phyloP scores from a whole-genome alignment of 257 asterid species.

The Ballota nigra region DNA sequence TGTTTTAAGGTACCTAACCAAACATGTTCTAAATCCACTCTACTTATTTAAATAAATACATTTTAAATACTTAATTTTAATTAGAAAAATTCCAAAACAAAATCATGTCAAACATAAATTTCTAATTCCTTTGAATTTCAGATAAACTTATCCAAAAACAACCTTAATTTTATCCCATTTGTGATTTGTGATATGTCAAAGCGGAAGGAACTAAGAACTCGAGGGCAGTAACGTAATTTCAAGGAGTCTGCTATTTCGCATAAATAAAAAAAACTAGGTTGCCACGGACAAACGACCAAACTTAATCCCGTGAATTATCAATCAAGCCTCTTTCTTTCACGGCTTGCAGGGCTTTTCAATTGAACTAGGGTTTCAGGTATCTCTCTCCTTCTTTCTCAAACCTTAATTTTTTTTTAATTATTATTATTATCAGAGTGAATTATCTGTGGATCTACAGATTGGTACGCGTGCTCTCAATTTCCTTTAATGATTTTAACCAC shows the following conservation, averaged over 20 bases:
- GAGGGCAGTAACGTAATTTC: not conserved
- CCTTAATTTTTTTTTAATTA: not conserved
- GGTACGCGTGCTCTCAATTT: not conserved
- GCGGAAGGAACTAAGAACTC: not conserved
- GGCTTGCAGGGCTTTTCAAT: constrained; percentile 22
- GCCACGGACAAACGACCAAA: not conserved
- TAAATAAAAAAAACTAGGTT: not conserved
- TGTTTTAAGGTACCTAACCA: too few species aligned
- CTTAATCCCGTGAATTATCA: not conserved
- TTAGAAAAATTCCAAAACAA: too few species aligned
- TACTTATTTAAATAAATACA: too few species aligned
- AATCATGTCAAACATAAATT: too few species aligned
- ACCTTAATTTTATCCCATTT: too few species aligned
- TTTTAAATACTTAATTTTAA: too few species aligned
- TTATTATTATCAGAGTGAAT: not conserved
- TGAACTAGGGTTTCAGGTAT: constrained; percentile 37
- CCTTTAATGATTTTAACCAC: not conserved
- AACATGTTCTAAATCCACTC: too few species aligned
- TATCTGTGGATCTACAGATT: not conserved
- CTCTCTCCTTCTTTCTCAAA: not conserved
- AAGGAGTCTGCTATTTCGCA: not conserved
- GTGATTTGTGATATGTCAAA: too few species aligned
- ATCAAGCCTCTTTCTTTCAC: not conserved
- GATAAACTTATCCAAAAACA: too few species aligned
- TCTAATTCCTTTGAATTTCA: too few species aligned